A percentile compares a stretch with the other conserved stretches of the same genome.
Conservation (phyloP, 2,329 filamentous ascomycete genomes). For the Talaromyces sp. region DNA sequence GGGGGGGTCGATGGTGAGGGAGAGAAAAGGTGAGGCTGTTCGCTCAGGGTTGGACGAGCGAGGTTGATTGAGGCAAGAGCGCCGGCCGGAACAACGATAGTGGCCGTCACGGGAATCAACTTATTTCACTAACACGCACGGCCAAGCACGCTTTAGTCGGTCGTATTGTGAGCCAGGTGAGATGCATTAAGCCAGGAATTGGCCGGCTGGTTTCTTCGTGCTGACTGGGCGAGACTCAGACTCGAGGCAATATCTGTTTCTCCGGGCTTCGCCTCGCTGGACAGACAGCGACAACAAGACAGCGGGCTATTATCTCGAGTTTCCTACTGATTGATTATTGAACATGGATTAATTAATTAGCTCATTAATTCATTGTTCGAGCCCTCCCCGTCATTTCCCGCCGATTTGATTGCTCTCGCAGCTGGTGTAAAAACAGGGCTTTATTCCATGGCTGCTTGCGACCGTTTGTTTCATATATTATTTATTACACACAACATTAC, state of each 20-base stretch:
- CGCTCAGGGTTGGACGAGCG: background rate
- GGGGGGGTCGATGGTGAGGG: background rate
- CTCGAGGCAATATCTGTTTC: background rate
- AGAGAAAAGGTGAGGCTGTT: background rate
- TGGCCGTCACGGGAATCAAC: background rate
- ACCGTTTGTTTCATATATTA: background rate
- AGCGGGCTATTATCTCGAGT: too few relatives aligned
- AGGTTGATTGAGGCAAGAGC: constrained; percentile 3
- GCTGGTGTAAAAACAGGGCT: too few relatives aligned
- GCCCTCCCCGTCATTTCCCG: background rate
- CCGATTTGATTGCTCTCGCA: background rate
- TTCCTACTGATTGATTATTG: background rate
- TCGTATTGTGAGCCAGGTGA: background rate
- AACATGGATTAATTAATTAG: too few relatives aligned
- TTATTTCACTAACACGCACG: background rate
- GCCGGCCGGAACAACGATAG: constrained; percentile 14
- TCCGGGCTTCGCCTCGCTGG: background rate
- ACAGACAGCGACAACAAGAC: background rate
- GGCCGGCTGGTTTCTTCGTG: too few relatives aligned
- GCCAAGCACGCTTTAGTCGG: background rate
- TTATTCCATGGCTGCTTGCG: background rate
- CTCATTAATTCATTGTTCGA: too few relatives aligned
- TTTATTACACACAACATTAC: too few relatives aligned
- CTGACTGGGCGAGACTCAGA: background rate
- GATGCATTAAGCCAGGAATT: background rate